A percentile compares a stretch with the other conserved stretches of the same genome.
Evolutionary conservation across 176 grass and related monocot genomes (phyloP).

Genomic region (Oryza glaberrima): DNA sequence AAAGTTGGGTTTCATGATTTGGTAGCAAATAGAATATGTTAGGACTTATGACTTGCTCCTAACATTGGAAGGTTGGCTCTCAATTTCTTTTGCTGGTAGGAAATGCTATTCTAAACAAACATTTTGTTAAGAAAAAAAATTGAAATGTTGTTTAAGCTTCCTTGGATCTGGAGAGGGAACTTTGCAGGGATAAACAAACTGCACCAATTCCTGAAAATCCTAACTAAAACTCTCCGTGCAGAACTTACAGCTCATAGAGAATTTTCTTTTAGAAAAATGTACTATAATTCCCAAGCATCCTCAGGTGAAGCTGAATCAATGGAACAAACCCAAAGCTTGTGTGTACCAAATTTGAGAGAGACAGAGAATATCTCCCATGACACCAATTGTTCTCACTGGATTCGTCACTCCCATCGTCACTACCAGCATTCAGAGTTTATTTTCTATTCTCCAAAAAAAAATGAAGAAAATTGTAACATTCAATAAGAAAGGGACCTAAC

Average conservation of each 20-base stretch:
- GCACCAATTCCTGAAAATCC: not conserved
- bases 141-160: not conserved
- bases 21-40: not conserved
- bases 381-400: not conserved
- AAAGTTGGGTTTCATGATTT: constrained; percentile 19
- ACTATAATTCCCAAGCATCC: not conserved
- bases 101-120: not conserved
- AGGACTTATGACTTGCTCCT: not conserved
- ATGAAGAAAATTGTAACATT: not conserved
- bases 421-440: not conserved
- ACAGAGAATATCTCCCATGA: not conserved
- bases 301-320: not conserved
- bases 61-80: not conserved
- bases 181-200: not conserved
- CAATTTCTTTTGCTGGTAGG: not conserved
- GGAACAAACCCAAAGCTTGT: not conserved
- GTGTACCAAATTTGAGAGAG: not conserved
- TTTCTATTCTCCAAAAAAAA: not conserved
- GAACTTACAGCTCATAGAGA: not conserved
- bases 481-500: not conserved
- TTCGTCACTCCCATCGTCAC: not conserved
- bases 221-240: not conserved
- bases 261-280: not conserved
- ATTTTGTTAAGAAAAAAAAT: too few species aligned
- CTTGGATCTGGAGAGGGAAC: not conserved